phyloP scores from a whole-genome alignment of 768 basidiomycete genomes.

The Fomitopsis serialis region DNA sequence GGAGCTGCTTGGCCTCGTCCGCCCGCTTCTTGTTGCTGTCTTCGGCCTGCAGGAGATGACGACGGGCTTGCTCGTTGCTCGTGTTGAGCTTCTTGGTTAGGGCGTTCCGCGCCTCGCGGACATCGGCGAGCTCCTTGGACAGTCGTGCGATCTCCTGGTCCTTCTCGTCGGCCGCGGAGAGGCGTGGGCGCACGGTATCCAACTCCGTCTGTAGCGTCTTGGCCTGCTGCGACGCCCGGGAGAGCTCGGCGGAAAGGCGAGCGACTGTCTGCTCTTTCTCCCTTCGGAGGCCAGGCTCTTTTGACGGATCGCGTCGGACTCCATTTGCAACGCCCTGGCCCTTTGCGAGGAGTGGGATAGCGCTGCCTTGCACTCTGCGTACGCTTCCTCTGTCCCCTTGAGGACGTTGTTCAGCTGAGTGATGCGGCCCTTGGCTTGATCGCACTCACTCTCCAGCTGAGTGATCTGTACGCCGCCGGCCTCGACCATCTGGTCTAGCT shows the following conservation, averaged over 20 bases:
- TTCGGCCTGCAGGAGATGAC: background rate
- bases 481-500: background rate
- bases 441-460: background rate
- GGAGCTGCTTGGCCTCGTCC: background rate
- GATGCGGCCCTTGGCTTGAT: background rate
- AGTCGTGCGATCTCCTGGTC: background rate
- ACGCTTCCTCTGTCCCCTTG: background rate
- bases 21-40: background rate
- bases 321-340: background rate
- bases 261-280: background rate
- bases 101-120: background rate
- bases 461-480: background rate
- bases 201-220: background rate
- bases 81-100: background rate
- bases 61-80: background rate
- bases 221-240: background rate
- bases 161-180: background rate
- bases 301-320: background rate
- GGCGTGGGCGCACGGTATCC: background rate
- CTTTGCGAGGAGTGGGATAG: background rate
- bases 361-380: background rate
- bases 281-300: background rate
- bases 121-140: conserved; percentile 1
- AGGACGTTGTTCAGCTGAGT: background rate
- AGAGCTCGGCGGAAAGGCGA: background rate